A percentile compares a stretch with the other conserved stretches of the same genome.
Evolutionary conservation across 2,329 filamentous ascomycete genomes (phyloP).

Genomic region (Sporothrix brunneoviolacea): DNA sequence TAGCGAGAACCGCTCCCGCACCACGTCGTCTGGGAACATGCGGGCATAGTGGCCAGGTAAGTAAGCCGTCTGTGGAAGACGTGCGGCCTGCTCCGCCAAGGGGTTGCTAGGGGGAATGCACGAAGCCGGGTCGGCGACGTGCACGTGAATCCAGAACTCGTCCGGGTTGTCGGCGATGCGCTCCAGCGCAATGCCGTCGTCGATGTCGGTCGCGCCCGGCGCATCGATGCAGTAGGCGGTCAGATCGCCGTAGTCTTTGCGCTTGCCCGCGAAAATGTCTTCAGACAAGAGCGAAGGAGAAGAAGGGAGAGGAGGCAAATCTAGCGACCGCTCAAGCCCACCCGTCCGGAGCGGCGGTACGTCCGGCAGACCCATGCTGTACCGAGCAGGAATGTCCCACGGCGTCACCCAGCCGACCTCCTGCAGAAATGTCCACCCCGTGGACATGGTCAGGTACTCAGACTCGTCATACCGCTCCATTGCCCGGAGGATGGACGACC

Average conservation of each 20-base stretch:
- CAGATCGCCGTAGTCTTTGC: conserved; percentile 53
- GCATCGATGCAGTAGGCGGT: conserved; percentile 69
- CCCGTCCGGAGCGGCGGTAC: conserved; percentile 37
- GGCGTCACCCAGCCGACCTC: conserved; percentile 66
- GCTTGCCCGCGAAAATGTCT: conserved; percentile 42
- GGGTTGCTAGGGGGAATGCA: conserved; percentile 53
- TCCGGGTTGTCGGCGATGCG: conserved; percentile 37
- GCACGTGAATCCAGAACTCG: conserved; percentile 69
- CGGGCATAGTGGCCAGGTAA: conserved; percentile 49
- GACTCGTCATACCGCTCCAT: conserved; percentile 51
- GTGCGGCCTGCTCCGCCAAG: conserved; percentile 54
- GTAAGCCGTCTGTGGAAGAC: conserved; percentile 54
- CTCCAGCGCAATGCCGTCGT: conserved; percentile 72
- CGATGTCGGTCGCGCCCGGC: conserved; percentile 60
- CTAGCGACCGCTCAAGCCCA: conserved; percentile 33
- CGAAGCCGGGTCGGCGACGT: conserved; percentile 73
- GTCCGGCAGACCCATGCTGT: conserved; percentile 49
- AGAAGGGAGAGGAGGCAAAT: conserved; percentile 9
- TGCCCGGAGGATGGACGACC: conserved; percentile 57
- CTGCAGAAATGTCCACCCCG: conserved; percentile 62
- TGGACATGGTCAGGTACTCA: conserved; percentile 37
- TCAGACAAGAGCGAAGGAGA: conserved; percentile 20
- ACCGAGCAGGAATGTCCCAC: conserved; percentile 62
- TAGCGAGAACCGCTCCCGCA: conserved; percentile 49
- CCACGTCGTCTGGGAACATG: conserved; percentile 50